Conservation (phyloP, 305 asterid genomes). For the Fraxinus xanthoxyloides region DNA sequence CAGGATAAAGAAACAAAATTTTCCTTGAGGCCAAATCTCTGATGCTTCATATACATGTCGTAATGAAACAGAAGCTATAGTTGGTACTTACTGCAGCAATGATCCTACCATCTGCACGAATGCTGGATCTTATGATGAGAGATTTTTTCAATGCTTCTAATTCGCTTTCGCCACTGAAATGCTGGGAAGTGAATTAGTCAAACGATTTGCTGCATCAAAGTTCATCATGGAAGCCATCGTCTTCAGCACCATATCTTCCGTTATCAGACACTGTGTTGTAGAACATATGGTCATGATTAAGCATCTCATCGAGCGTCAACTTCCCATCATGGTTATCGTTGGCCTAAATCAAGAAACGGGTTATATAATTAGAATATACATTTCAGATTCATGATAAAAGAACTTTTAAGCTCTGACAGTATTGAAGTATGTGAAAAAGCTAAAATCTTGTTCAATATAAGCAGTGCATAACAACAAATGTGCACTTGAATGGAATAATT, state of each 20-base stretch:
- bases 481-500: background rate
- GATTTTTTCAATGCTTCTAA: background rate
- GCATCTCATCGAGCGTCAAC: slow-evolving; percentile 31
- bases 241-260: background rate
- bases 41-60: background rate
- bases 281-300: slow-evolving; percentile 29
- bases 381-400: background rate
- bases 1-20: background rate
- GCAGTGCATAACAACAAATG: background rate
- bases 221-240: slow-evolving; percentile 29
- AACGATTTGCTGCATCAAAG: slow-evolving; percentile 7
- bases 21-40: background rate
- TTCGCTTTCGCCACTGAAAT: background rate
- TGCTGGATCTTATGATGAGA: background rate
- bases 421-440: background rate
- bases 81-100: background rate
- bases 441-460: background rate
- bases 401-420: background rate
- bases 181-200: background rate
- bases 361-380: background rate
- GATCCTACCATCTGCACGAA: background rate
- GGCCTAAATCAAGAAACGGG: slow-evolving; percentile 22
- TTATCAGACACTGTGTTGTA: slow-evolving; percentile 27
- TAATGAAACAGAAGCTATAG: background rate
- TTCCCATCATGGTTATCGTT: slow-evolving; percentile 36